Evolutionary conservation across 2,329 filamentous ascomycete species (phyloP).

Genomic region (Fusarium lyarnte): DNA sequence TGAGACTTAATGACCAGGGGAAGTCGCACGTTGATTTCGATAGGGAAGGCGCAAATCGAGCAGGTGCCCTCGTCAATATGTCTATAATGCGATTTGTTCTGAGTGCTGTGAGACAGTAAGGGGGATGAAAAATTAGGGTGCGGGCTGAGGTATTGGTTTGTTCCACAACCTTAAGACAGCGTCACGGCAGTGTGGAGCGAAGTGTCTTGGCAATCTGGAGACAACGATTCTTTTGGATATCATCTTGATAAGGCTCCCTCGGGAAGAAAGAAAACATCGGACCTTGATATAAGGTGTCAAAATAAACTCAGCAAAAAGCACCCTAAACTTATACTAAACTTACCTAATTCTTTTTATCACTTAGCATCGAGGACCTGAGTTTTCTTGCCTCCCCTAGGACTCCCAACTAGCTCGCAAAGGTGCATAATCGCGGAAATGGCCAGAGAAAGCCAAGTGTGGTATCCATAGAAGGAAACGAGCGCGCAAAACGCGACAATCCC

Average conservation of each 20-base stretch:
- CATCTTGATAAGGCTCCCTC: constrained; percentile 12
- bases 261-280: too few species aligned
- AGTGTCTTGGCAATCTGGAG: constrained; percentile 11
- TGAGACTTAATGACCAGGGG: background rate
- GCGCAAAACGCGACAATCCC: background rate
- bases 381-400: too few species aligned
- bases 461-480: constrained; percentile 1
- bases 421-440: background rate
- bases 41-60: background rate
- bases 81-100: background rate
- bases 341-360: too few species aligned
- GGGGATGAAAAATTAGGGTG: constrained; percentile 14
- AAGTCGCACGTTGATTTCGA: background rate
- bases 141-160: constrained; percentile 21
- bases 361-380: too few species aligned
- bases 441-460: background rate
- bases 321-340: too few species aligned
- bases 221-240: constrained; percentile 5
- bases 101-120: background rate
- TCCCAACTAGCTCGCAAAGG: constrained; percentile 4
- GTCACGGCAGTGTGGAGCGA: constrained; percentile 25
- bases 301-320: too few species aligned
- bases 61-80: background rate
- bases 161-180: constrained; percentile 25
- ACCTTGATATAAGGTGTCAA: too few species aligned